A percentile compares a stretch with the other conserved stretches of the same genome.
phyloP scores from a whole-genome alignment of 1,139 yeast species.

The Diutina rugosa region DNA sequence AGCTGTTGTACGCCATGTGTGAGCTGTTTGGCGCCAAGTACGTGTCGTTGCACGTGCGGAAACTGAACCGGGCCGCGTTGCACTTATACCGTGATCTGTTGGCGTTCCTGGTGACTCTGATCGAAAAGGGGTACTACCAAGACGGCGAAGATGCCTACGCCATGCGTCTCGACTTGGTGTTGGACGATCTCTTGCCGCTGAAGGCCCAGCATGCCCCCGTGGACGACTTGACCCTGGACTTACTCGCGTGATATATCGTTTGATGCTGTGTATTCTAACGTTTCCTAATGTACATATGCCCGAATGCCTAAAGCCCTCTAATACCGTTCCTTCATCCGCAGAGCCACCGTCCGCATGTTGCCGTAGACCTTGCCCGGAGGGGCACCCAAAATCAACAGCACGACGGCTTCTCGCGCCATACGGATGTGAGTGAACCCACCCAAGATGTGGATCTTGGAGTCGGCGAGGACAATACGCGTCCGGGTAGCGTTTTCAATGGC shows the following conservation, averaged over 20 bases:
- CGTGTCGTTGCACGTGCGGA: slow-evolving; percentile 88
- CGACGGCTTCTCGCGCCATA: slow-evolving; percentile 96
- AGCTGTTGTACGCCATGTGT: slow-evolving; percentile 62
- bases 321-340: slow-evolving; percentile 93
- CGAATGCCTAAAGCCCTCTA: slow-evolving; percentile 12
- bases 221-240: slow-evolving; percentile 39
- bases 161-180: slow-evolving; percentile 57
- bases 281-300: not conserved
- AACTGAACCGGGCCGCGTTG: slow-evolving; percentile 87
- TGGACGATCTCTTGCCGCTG: slow-evolving; percentile 51
- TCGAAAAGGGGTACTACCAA: slow-evolving; percentile 82
- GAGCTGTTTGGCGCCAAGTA: slow-evolving; percentile 76
- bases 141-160: slow-evolving; percentile 99
- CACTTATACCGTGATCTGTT: slow-evolving; percentile 84
- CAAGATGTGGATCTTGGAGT: slow-evolving; percentile 85
- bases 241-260: slow-evolving; percentile 6
- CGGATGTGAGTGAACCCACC: slow-evolving; percentile 96
- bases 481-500: slow-evolving; percentile 97
- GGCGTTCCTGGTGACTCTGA: slow-evolving; percentile 64
- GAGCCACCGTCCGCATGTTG: slow-evolving; percentile 89
- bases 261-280: not conserved
- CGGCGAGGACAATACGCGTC: slow-evolving; percentile 95
- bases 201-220: slow-evolving; percentile 31
- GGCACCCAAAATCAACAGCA: slow-evolving; percentile 86
- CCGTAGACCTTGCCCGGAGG: slow-evolving; percentile 99